A percentile compares a stretch with the other conserved stretches of the same genome.
Evolutionary conservation across 345 rosid species (phyloP).

Genomic region (Sisymbrium altissimum): DNA sequence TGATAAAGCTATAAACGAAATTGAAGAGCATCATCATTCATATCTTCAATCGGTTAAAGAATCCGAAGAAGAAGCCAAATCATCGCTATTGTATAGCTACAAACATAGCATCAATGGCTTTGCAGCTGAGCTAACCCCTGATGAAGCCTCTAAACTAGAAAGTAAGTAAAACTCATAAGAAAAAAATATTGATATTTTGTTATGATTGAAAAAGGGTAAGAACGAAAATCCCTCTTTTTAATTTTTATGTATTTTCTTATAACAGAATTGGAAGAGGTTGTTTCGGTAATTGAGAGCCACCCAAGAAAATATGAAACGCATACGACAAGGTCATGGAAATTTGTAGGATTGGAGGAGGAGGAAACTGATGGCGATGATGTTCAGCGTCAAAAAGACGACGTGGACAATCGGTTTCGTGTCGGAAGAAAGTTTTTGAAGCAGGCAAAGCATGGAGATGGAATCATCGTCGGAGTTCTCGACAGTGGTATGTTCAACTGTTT

Average conservation of each 20-base stretch:
- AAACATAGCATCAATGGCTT: constrained; percentile 86
- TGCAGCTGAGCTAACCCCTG: constrained; percentile 58
- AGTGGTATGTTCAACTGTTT: constrained; percentile 51
- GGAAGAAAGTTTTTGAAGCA: constrained; percentile 36
- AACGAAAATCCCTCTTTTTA: not conserved
- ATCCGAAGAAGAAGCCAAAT: constrained; percentile 55
- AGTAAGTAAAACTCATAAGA: not conserved
- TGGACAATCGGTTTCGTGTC: constrained; percentile 29
- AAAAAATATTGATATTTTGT: not conserved
- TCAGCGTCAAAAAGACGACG: not conserved
- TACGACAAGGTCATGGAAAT: constrained; percentile 91
- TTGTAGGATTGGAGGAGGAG: constrained; percentile 58
- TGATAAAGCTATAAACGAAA: constrained; percentile 49
- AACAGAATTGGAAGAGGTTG: constrained; percentile 65
- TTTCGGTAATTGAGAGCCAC: constrained; percentile 45
- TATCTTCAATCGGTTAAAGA: constrained; percentile 60
- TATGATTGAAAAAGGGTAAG: not conserved
- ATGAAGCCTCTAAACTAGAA: constrained; percentile 59
- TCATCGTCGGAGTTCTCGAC: constrained; percentile 74
- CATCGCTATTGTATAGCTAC: constrained; percentile 83
- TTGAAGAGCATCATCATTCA: constrained; percentile 61
- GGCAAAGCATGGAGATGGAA: constrained; percentile 62
- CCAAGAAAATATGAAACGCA: constrained; percentile 55
- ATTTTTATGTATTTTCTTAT: not conserved
- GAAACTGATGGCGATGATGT: constrained; percentile 18